Base-by-base conservation (phyloP, 768 basidiomycete species). In the Pulveroboletus sp. region DNA sequence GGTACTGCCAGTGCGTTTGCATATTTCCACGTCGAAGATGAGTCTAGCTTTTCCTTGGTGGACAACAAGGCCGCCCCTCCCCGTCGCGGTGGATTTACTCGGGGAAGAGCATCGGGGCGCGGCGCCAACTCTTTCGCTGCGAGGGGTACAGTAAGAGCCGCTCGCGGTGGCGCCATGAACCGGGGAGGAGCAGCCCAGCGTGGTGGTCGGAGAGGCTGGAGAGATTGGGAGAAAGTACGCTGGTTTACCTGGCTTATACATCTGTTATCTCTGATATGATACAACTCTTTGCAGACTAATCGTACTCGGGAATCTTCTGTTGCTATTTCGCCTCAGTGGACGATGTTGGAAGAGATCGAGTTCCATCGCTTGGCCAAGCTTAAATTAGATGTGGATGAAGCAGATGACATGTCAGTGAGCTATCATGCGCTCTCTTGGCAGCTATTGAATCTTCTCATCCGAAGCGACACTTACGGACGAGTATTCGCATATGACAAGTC, bases 11-110 rank as follows among this genome's bases (percentile, higher is more conserved):
- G 84, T 59, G 91, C 92, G 12, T 97, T 97, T 64, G 90, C 92
- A 7, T 96, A 95, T 71, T 93, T 93, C 76, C 94, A 97, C 70
- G 94, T 89, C 50, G 96, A 98, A 70, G 96, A 99, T 63, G 96
- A 99, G 71, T 87, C 92, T 6, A 87, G 85, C 43, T 99, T 99
- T 78, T 94, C 92, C 18, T 77, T 99, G 43, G 96, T 99, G 42
- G 94, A 97, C 64, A 92, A 85, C 67, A 94, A 91, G 71, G 64
- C 82, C 39, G 74, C 81, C 36, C 73, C 82, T 39, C 77, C 83
- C 31, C 82, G 89, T 57, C 79, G 87, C 39, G 88, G 89, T n/a
- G 77, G 71, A 7, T 85, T 86, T 57, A 68, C 68, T 35, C 76
- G 84, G 47, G 84, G 73, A 47, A 68, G 77, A 59, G 69, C 73